phyloP scores from a whole-genome alignment of 148 eudicot species.

The Arctostaphylos glauca region DNA sequence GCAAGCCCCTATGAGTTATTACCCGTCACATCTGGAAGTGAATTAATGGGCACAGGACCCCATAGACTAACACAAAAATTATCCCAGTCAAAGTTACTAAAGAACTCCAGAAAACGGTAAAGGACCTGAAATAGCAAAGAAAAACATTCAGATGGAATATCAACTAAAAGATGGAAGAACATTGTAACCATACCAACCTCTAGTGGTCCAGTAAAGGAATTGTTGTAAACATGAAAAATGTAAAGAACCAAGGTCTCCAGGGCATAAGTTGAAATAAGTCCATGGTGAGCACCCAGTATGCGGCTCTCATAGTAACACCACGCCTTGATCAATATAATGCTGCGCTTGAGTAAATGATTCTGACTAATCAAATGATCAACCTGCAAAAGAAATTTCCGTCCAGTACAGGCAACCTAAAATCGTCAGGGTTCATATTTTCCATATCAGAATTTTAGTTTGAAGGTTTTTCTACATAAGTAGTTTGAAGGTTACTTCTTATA shows the following conservation, averaged over 20 bases:
- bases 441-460: background rate
- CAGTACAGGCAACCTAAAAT: background rate
- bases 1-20: conserved; percentile 5
- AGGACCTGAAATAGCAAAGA: conserved; percentile 57
- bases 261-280: conserved; percentile 94
- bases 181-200: conserved; percentile 53
- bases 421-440: background rate
- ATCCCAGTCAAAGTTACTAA: conserved; percentile 95
- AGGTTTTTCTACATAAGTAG: background rate
- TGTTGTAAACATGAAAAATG: conserved; percentile 93
- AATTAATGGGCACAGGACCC: conserved; percentile 84
- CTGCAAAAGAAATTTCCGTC: conserved; percentile 33
- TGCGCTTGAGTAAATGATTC: conserved; percentile 89
- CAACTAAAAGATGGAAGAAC: conserved; percentile 1
- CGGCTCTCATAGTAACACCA: conserved; percentile 99
- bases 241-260: conserved; percentile 94
- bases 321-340: conserved; percentile 90
- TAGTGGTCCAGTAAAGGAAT: conserved; percentile 82
- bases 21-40: conserved; percentile 85
- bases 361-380: conserved; percentile 77
- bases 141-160: conserved; percentile 14
- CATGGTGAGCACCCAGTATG: conserved; percentile 96
- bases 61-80: conserved; percentile 85
- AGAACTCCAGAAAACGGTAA: conserved; percentile 89
- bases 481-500: background rate